phyloP scores from a whole-genome alignment of 2,329 filamentous ascomycete species.

The Trichoderma arundinaceum region DNA sequence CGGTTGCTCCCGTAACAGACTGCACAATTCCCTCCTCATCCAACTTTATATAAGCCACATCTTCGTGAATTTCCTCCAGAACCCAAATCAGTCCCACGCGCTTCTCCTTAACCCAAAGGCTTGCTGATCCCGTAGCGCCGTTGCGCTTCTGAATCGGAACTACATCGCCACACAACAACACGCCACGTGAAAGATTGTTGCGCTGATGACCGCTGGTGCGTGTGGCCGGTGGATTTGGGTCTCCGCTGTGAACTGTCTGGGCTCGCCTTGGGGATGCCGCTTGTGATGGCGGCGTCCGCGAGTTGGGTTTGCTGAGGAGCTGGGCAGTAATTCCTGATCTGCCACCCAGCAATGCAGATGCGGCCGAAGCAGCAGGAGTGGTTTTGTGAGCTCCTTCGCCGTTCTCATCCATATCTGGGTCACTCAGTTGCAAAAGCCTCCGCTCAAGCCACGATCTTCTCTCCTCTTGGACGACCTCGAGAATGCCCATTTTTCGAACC shows the following conservation, averaged over 20 bases:
- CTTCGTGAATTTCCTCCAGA: conserved; percentile 94
- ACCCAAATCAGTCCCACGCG: conserved; percentile 94
- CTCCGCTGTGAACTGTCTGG: conserved; percentile 66
- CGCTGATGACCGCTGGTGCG: conserved; percentile 65
- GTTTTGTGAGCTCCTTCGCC: conserved; percentile 44
- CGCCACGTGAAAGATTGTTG: conserved; percentile 80
- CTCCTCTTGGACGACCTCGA: conserved; percentile 93
- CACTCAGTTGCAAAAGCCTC: conserved; percentile 68
- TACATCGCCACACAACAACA: conserved; percentile 95
- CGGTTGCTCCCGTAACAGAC: conserved; percentile 74
- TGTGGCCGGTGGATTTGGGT: conserved; percentile 61
- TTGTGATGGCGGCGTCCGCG: conserved; percentile 60
- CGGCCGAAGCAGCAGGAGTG: conserved; percentile 49
- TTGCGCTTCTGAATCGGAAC: conserved; percentile 97
- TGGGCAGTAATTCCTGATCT: conserved; percentile 81
- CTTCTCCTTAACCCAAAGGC: conserved; percentile 99
- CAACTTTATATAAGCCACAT: conserved; percentile 77
- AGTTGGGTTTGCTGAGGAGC: conserved; percentile 81
- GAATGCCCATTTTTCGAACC: conserved; percentile 89
- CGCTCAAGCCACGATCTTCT: conserved; percentile 86
- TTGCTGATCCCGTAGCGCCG: conserved; percentile 87
- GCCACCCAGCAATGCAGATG: conserved; percentile 68
- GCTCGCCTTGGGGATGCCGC: conserved; percentile 59
- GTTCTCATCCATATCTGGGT: conserved; percentile 42
- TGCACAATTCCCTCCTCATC: conserved; percentile 78